phyloP scores from a whole-genome alignment of 768 basidiomycete genomes.

The Amanita pallidorosea region DNA sequence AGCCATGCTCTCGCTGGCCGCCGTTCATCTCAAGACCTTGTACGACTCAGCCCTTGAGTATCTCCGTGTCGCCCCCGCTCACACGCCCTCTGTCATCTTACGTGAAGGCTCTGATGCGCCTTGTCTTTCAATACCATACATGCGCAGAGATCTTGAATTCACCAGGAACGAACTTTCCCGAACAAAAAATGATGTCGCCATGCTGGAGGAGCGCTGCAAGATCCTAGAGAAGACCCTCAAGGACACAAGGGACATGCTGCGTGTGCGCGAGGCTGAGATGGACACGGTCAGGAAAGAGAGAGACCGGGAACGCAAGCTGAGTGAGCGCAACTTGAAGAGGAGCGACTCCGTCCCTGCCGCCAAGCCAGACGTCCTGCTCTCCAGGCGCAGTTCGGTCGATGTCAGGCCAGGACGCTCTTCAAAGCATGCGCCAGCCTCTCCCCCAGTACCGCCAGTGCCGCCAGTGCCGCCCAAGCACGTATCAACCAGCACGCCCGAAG shows the following conservation, averaged over 20 bases:
- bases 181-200: conserved; percentile 40
- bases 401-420: conserved; percentile 4
- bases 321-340: conserved; percentile 21
- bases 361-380: background rate
- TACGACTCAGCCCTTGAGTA: conserved; percentile 51
- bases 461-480: conserved; percentile 10
- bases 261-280: conserved; percentile 47
- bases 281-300: conserved; percentile 35
- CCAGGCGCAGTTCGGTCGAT: background rate
- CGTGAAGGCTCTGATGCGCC: conserved; percentile 37
- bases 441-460: conserved; percentile 10
- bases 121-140: conserved; percentile 29
- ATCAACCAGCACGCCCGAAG: conserved; percentile 30
- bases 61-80: conserved; percentile 24
- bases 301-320: conserved; percentile 22
- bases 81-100: conserved; percentile 33
- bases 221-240: conserved; percentile 51
- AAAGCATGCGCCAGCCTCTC: conserved; percentile 5
- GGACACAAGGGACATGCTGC: conserved; percentile 53
- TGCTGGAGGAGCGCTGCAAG: conserved; percentile 52
- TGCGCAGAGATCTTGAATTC: conserved; percentile 49
- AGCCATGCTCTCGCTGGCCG: conserved; percentile 17
- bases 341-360: conserved; percentile 8
- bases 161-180: conserved; percentile 45
- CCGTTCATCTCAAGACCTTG: conserved; percentile 28